A percentile compares a stretch with the other conserved stretches of the same genome.
Conservation (phyloP, 345 rosid species). For the Microcos paniculata region DNA sequence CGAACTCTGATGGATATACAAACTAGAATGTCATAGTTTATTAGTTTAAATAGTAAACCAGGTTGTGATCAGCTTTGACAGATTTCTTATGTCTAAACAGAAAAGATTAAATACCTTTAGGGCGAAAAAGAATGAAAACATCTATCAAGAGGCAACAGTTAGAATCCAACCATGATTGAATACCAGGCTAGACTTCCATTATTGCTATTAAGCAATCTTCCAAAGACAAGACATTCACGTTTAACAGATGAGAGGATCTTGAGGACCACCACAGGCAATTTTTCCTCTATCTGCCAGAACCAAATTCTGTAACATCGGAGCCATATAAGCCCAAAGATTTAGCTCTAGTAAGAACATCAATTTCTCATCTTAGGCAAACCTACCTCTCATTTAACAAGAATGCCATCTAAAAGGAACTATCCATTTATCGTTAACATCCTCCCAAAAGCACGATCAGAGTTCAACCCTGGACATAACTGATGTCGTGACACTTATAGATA, state of each 20-base stretch:
- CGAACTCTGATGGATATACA: background rate
- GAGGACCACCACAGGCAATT: background rate
- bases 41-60: background rate
- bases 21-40: background rate
- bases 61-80: background rate
- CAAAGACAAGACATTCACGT: conserved; percentile 9
- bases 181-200: conserved; percentile 1
- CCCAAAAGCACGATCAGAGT: background rate
- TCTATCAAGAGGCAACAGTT: conserved; percentile 3
- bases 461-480: background rate
- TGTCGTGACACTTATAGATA: background rate
- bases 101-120: background rate
- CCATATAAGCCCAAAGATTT: background rate
- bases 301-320: conserved; percentile 5
- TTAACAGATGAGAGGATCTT: conserved; percentile 13
- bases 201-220: conserved; percentile 9
- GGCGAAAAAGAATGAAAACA: background rate
- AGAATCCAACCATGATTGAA: conserved; percentile 1
- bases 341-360: background rate
- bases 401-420: background rate
- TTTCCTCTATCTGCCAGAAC: conserved; percentile 8
- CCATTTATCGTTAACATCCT: background rate
- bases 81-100: background rate
- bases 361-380: conserved; percentile 12
- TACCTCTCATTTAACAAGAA: background rate